Evolutionary conservation across 257 asterid species (phyloP), one percentile per base, ranked within the genome.

Genomic region (Ilex asprella): DNA sequence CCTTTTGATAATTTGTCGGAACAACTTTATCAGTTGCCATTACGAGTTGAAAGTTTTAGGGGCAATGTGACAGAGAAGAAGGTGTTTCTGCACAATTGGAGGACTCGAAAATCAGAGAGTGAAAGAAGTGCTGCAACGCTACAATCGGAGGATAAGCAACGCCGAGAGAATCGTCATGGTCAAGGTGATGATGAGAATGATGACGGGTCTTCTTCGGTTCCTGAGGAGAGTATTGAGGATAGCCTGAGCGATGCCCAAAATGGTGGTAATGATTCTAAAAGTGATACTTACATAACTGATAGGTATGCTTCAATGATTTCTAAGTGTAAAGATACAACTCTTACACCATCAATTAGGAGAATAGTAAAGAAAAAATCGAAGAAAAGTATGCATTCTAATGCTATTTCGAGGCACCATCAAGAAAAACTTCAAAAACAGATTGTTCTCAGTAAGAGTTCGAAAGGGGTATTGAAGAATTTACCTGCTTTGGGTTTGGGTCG

Each of bases 81-180:
- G 63, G 97, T 89, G 57, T 85, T 82, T 71, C 73, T 93, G 81
- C 78, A 75, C 75, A 93, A 93, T 50, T 89, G 99, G 99, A 80
- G 76, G 82, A 82, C 78, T 57, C 96, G 80, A 73, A 89, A 75
- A 74, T 85, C 96, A 9, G 96, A 75, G 76, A 84, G 91, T 64
- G 92, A 78, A 54, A 76, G 66, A 66, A 88, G 92, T 67, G 57
- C 5, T 7, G 57, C 57, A n/a, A 53, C 30, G 10, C 6, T 6
- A 12, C 55, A 11, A n/a, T 50, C 55, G 13, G 14, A n/a, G 55
- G 14, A 14, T 9, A 44, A 44, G 11, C 11, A 44, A 8, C 55
- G 55, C n/a, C 55, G 55, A 9, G 15, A 12, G 16, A 50, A 4
- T 6, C 16, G 6, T 6, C 10, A 11, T 57, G 82, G 50, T 41